Percentiles rank a stretch among this genome's conserved stretches.
Evolutionary conservation across 2,329 filamentous ascomycete species (phyloP).

Genomic region (Aureobasidium sp.): DNA sequence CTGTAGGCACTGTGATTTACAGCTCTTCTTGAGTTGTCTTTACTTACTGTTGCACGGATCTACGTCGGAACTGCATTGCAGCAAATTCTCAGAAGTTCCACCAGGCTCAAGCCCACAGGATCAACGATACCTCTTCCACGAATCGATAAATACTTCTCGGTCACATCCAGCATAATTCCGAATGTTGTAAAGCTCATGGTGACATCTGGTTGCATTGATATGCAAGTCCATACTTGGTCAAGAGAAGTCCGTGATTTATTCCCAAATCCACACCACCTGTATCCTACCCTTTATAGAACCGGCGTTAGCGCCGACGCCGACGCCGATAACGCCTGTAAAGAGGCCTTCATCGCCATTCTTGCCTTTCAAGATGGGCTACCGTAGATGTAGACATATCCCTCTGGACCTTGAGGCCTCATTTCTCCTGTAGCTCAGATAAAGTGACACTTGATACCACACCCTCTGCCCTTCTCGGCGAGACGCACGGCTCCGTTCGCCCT

Average conservation of each 20-base stretch:
- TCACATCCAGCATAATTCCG: not conserved
- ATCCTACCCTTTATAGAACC: not conserved
- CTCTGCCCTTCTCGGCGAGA: not conserved
- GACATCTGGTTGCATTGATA: too few species aligned
- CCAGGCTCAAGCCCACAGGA: not conserved
- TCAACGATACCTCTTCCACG: not conserved
- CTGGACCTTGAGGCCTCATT: not conserved
- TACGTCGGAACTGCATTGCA: not conserved
- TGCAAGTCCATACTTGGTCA: not conserved
- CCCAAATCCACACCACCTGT: not conserved
- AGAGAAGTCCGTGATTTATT: not conserved
- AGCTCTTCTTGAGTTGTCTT: too few species aligned
- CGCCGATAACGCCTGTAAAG: not conserved
- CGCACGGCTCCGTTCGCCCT: not conserved
- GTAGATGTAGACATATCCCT: not conserved
- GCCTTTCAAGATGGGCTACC: not conserved
- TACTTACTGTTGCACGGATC: not conserved
- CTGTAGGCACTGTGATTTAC: too few species aligned
- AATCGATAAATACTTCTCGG: not conserved
- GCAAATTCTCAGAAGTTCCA: not conserved
- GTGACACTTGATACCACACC: not conserved
- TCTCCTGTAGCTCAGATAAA: not conserved
- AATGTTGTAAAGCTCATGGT: not conserved
- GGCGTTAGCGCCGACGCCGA: not conserved
- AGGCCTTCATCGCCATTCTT: not conserved